A percentile compares a stretch with the other conserved stretches of the same genome.
Evolutionary conservation across 305 asterid genomes (phyloP).

Genomic region (Rubia occidens): DNA sequence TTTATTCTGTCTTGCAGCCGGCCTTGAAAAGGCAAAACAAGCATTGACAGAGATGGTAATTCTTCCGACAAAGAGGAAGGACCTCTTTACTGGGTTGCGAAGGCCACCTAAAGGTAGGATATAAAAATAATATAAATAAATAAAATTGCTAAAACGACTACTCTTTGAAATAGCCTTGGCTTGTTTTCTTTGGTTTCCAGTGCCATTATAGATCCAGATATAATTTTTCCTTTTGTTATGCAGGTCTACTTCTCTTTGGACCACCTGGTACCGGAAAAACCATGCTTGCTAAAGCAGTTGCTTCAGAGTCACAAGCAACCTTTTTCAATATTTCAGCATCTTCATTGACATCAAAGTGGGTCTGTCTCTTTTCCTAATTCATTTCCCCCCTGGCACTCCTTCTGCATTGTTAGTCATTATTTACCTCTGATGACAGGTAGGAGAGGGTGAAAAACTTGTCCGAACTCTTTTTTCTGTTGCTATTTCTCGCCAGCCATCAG

Average conservation of each 20-base stretch:
- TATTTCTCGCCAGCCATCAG: constrained; percentile 92
- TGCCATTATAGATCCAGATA: constrained; percentile 6
- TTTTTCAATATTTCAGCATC: constrained; percentile 96
- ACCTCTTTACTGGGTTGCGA: constrained; percentile 93
- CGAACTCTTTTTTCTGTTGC: constrained; percentile 91
- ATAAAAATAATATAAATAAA: background rate
- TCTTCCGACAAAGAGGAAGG: constrained; percentile 88
- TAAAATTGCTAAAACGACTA: background rate
- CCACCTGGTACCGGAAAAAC: constrained; percentile 99
- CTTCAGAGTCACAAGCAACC: constrained; percentile 94
- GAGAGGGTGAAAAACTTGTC: constrained; percentile 98
- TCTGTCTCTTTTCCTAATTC: constrained; percentile 28
- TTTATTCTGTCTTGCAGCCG: constrained; percentile 53
- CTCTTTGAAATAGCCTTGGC: background rate
- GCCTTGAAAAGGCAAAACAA: constrained; percentile 97
- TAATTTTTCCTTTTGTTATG: constrained; percentile 18
- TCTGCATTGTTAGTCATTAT: constrained; percentile 5
- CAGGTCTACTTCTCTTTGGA: constrained; percentile 94
- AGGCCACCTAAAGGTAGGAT: constrained; percentile 84
- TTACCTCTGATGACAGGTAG: constrained; percentile 50
- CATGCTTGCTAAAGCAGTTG: constrained; percentile 97
- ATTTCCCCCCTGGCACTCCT: background rate
- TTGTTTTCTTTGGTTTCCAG: background rate
- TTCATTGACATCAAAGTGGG: constrained; percentile 97
- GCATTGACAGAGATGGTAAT: constrained; percentile 93